phyloP scores from a whole-genome alignment of 805 yeast species.

The Zygoascus biomembranicola region DNA sequence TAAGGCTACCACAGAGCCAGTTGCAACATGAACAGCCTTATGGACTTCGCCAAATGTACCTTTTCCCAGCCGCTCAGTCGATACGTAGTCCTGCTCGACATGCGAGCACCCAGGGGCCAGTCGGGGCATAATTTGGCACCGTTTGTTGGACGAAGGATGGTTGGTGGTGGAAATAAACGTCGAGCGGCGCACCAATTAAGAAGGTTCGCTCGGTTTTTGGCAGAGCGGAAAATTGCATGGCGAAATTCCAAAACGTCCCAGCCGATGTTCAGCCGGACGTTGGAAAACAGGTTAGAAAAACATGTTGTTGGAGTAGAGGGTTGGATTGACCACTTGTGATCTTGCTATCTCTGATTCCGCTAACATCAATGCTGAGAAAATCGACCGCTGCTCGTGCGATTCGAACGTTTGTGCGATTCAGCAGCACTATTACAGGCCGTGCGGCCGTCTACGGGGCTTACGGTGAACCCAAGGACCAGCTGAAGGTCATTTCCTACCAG shows the following conservation, averaged over 20 bases:
- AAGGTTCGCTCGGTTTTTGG: background rate
- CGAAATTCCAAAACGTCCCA: too few relatives aligned
- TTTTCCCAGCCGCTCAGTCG: constrained; percentile 48
- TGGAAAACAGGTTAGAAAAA: too few relatives aligned
- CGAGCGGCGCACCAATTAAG: too few relatives aligned
- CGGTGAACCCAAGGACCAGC: constrained; percentile 42
- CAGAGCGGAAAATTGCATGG: too few relatives aligned
- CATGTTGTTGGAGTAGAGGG: too few relatives aligned
- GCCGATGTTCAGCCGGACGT: too few relatives aligned
- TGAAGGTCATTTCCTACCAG: constrained; percentile 30
- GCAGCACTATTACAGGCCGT: constrained; percentile 31
- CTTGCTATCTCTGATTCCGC: too few relatives aligned
- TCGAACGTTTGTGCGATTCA: background rate
- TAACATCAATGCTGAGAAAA: too few relatives aligned
- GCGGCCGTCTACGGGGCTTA: constrained; percentile 61
- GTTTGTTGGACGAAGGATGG: background rate
- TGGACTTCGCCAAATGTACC: constrained; percentile 90
- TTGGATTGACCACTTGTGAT: background rate
- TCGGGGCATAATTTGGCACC: background rate
- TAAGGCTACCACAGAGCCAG: constrained; percentile 67
- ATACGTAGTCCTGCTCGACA: constrained; percentile 25
- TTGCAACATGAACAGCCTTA: constrained; percentile 53
- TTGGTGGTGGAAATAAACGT: background rate
- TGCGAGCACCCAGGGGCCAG: constrained; percentile 28
- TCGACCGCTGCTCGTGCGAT: background rate